Conservation (phyloP, 2,329 filamentous ascomycete species). For the Alternaria viburni region DNA sequence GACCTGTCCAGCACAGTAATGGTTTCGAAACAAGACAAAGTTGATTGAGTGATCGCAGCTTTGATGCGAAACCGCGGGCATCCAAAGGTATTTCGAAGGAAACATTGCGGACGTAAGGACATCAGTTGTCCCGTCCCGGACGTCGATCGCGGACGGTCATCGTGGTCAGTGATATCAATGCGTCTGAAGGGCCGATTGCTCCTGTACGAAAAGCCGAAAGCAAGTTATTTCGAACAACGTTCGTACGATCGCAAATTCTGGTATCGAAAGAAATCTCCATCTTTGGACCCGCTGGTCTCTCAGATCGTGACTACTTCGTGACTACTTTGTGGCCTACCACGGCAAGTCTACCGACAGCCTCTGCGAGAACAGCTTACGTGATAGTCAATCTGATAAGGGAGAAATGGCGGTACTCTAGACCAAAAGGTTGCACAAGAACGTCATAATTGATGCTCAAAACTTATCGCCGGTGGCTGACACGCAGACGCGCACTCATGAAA, state of each 20-base stretch:
- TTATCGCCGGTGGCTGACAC: neutral
- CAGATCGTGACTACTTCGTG: neutral
- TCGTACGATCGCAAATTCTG: neutral
- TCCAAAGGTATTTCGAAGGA: neutral
- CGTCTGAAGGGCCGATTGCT: neutral
- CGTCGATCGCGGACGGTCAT: conserved; percentile 2
- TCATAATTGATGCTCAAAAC: neutral
- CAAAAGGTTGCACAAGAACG: neutral
- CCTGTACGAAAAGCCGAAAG: conserved; percentile 1
- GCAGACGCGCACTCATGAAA: neutral
- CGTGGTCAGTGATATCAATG: neutral
- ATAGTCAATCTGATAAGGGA: neutral
- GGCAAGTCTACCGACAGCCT: conserved; percentile 13
- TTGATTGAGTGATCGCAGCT: neutral
- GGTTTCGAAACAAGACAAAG: neutral
- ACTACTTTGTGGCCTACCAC: neutral
- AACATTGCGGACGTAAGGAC: neutral
- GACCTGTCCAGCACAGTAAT: neutral
- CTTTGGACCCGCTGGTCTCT: neutral
- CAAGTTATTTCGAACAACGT: neutral
- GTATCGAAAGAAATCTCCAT: neutral
- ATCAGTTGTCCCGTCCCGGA: neutral
- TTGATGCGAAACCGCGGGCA: neutral
- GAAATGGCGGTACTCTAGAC: conserved; percentile 40
- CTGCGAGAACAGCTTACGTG: conserved; percentile 49